Conservation (phyloP, 805 yeast species). For the Teunomyces funiuensis region DNA sequence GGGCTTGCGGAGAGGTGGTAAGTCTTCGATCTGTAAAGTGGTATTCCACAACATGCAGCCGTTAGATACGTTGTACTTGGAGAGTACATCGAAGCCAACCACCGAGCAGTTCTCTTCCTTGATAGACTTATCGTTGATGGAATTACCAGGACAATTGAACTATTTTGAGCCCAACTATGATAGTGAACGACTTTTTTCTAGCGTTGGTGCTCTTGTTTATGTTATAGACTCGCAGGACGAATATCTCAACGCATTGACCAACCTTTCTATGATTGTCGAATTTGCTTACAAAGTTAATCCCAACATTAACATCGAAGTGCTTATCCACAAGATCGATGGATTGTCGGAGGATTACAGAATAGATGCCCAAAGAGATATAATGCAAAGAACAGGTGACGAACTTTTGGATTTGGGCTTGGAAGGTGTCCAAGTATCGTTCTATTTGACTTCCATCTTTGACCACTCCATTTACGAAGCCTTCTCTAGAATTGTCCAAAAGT, state of each 20-base stretch:
- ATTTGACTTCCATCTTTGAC: conserved; percentile 90
- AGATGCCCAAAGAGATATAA: conserved; percentile 94
- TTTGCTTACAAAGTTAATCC: conserved; percentile 86
- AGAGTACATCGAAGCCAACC: conserved; percentile 86
- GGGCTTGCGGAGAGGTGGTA: conserved; percentile 91
- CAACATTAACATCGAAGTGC: conserved; percentile 80
- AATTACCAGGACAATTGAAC: conserved; percentile 90
- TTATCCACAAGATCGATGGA: conserved; percentile 95
- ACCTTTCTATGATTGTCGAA: conserved; percentile 82
- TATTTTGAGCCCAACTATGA: conserved; percentile 85
- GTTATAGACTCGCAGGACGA: conserved; percentile 97
- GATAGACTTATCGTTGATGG: conserved; percentile 87
- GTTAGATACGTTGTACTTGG: conserved; percentile 84
- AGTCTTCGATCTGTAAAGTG: conserved; percentile 92
- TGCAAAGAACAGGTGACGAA: conserved; percentile 94
- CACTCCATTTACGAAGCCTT: conserved; percentile 96
- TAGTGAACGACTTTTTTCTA: conserved; percentile 69
- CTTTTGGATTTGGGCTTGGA: conserved; percentile 84
- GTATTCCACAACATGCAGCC: conserved; percentile 97
- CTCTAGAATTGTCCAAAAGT: conserved; percentile 86
- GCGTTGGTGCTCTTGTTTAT: conserved; percentile 88
- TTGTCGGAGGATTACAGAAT: conserved; percentile 88
- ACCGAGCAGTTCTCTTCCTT: conserved; percentile 80
- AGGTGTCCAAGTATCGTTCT: conserved; percentile 87
- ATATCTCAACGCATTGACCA: conserved; percentile 86